phyloP scores from a whole-genome alignment of 257 asterid species.

The Echium plantagineum region DNA sequence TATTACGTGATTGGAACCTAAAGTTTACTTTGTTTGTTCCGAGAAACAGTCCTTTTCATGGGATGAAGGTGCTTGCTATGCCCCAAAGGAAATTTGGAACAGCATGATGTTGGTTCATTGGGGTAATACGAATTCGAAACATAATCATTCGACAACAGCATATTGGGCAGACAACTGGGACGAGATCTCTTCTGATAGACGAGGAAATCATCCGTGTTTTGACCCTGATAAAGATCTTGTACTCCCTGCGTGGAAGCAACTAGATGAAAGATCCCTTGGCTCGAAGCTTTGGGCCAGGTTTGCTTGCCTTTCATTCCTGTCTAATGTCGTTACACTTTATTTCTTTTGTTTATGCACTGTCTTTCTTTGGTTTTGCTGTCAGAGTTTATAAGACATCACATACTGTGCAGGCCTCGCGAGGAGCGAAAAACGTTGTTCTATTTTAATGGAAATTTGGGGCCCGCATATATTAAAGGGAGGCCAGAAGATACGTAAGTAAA shows the following conservation, averaged over 20 bases:
- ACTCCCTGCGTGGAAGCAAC: slow-evolving; percentile 92
- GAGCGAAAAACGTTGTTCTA: slow-evolving; percentile 67
- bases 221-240: slow-evolving; percentile 92
- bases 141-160: slow-evolving; percentile 89
- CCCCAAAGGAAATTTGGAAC: slow-evolving; percentile 98
- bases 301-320: neutral
- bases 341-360: slow-evolving; percentile 4
- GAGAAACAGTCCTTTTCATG: slow-evolving; percentile 79
- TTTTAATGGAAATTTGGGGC: slow-evolving; percentile 93
- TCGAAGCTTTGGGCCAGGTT: slow-evolving; percentile 72
- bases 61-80: slow-evolving; percentile 99
- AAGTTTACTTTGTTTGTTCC: slow-evolving; percentile 11
- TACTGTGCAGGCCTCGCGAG: slow-evolving; percentile 61
- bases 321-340: neutral
- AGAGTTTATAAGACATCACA: slow-evolving; percentile 3
- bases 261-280: slow-evolving; percentile 47
- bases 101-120: slow-evolving; percentile 98
- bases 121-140: slow-evolving; percentile 92
- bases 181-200: slow-evolving; percentile 53
- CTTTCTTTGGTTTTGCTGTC: slow-evolving; percentile 5
- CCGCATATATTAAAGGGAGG: slow-evolving; percentile 76
- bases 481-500: slow-evolving; percentile 82
- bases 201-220: slow-evolving; percentile 87
- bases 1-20: neutral
- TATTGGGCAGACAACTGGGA: slow-evolving; percentile 85